Evolutionary conservation across 441 rosid species (phyloP).

Genomic region (Bocquillonia castaneifolia): DNA sequence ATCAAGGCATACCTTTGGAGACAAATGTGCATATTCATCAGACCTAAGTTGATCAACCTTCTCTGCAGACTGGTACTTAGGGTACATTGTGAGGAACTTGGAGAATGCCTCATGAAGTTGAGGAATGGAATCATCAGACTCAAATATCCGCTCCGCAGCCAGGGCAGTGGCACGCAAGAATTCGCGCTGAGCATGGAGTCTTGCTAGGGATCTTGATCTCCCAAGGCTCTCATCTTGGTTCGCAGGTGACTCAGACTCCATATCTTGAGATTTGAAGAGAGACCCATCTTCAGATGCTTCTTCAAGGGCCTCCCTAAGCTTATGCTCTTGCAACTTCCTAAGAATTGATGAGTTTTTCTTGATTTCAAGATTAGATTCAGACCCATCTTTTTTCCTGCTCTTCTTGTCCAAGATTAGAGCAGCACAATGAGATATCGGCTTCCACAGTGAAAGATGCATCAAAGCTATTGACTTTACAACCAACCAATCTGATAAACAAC

Average conservation of each 20-base stretch:
- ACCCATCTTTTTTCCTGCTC: constrained; percentile 71
- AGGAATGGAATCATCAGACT: constrained; percentile 67
- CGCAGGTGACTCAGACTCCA: constrained; percentile 46
- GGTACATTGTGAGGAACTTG: constrained; percentile 85
- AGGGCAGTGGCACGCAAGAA: constrained; percentile 84
- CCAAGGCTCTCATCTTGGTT: constrained; percentile 62
- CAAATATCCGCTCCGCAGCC: constrained; percentile 62
- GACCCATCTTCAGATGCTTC: constrained; percentile 94
- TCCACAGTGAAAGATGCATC: constrained; percentile 97
- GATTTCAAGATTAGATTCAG: constrained; percentile 48
- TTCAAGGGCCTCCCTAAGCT: constrained; percentile 85
- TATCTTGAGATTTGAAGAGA: constrained; percentile 70
- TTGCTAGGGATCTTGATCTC: constrained; percentile 87
- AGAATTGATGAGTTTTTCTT: constrained; percentile 49
- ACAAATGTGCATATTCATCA: constrained; percentile 71
- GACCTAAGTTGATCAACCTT: constrained; percentile 76
- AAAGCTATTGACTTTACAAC: constrained; percentile 26
- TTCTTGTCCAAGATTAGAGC: constrained; percentile 87
- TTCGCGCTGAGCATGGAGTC: constrained; percentile 87
- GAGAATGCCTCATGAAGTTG: constrained; percentile 53
- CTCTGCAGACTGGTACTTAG: constrained; percentile 70
- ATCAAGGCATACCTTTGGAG: constrained; percentile 97
- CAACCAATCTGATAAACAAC: constrained; percentile 19
- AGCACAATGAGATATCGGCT: constrained; percentile 95
- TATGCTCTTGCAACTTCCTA: constrained; percentile 60